Conservation (phyloP, 306 rosid species). For the Mucuna pruriens region DNA sequence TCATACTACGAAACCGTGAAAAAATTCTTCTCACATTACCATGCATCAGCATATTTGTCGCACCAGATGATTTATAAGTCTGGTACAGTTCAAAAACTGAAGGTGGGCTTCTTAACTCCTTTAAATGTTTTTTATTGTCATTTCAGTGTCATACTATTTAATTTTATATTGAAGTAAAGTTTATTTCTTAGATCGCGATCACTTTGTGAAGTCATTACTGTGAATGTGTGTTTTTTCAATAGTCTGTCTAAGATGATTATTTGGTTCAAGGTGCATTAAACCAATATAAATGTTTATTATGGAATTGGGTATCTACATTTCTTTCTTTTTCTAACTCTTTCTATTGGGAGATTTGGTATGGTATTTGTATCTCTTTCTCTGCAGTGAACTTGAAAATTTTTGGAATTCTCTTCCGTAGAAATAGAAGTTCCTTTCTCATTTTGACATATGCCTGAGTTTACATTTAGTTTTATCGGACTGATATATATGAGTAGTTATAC, state of each 20-base stretch:
- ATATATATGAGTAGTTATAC: not conserved
- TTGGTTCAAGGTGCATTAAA: slow-evolving; percentile 5
- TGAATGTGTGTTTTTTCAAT: not conserved
- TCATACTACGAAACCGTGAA: slow-evolving; percentile 69
- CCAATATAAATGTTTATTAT: not conserved
- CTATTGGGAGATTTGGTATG: slow-evolving; percentile 12
- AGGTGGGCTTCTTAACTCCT: slow-evolving; percentile 57
- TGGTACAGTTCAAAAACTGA: slow-evolving; percentile 77
- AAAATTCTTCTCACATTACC: slow-evolving; percentile 73
- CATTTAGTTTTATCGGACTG: not conserved
- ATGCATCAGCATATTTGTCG: slow-evolving; percentile 78
- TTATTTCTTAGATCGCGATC: not conserved
- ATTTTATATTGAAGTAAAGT: slow-evolving; percentile 10
- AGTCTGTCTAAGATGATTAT: not conserved
- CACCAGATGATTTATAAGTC: slow-evolving; percentile 86
- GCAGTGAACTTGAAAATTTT: not conserved
- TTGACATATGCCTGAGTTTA: not conserved
- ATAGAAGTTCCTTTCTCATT: slow-evolving; percentile 21
- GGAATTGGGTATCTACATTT: slow-evolving; percentile 13
- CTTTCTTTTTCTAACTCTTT: not conserved
- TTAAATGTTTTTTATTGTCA: not conserved
- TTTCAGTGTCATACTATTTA: slow-evolving; percentile 3
- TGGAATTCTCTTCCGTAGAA: not conserved
- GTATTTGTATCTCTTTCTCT: slow-evolving; percentile 22
- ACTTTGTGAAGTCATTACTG: slow-evolving; percentile 23